Conservation (phyloP, 2,329 filamentous ascomycete species). For the Phyllosticta ampelicida region DNA sequence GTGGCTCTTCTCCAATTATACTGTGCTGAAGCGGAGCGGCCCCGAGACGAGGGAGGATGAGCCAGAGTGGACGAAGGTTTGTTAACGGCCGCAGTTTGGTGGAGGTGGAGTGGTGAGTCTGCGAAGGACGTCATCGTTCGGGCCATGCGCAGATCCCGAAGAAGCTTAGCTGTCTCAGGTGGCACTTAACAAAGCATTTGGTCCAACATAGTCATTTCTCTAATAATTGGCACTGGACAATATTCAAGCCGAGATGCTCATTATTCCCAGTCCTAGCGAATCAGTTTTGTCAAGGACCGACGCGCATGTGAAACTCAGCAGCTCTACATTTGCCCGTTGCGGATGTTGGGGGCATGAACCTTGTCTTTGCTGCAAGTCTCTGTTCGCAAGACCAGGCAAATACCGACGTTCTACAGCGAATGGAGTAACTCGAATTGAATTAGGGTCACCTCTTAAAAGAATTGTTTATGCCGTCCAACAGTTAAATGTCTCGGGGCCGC, state of each 20-base stretch:
- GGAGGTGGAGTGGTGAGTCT: neutral
- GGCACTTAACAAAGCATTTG: neutral
- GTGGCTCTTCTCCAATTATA: neutral
- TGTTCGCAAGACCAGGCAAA: neutral
- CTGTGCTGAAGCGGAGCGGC: neutral
- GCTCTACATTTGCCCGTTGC: neutral
- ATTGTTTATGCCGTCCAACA: neutral
- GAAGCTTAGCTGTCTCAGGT: neutral
- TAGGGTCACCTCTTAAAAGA: neutral
- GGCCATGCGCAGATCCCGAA: neutral
- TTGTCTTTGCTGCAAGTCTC: neutral
- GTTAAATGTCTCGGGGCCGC: neutral
- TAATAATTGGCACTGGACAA: neutral
- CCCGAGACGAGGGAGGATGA: neutral
- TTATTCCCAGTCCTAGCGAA: neutral
- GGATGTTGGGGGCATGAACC: neutral
- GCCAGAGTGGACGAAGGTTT: neutral
- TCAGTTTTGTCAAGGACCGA: neutral
- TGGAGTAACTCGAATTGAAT: too few species aligned
- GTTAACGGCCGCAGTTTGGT: neutral
- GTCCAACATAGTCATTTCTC: neutral
- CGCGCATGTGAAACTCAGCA: neutral
- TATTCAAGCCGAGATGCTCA: neutral
- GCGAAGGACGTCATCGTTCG: neutral
- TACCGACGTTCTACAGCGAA: neutral